phyloP scores from a whole-genome alignment of 116 monocot species.

The Iris pallida region DNA sequence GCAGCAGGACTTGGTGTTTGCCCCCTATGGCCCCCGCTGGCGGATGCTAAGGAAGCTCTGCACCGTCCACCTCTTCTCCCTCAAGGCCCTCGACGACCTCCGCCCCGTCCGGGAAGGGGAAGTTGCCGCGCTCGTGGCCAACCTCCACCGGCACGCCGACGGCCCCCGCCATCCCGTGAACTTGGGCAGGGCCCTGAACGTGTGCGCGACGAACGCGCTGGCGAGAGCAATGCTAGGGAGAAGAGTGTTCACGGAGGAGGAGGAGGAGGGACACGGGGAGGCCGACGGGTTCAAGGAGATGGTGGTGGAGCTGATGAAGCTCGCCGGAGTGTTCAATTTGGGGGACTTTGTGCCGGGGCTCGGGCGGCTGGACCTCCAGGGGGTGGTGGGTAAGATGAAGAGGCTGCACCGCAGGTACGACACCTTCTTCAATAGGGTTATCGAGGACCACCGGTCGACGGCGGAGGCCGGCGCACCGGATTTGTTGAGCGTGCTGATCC shows the following conservation, averaged over 20 bases:
- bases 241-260: conserved; percentile 17
- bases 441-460: conserved; percentile 20
- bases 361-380: conserved; percentile 37
- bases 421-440: conserved; percentile 31
- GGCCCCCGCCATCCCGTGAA: background rate
- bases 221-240: conserved; percentile 21
- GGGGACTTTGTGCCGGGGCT: conserved; percentile 50
- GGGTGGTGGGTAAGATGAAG: conserved; percentile 58
- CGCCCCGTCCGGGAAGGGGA: conserved; percentile 18
- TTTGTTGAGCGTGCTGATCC: conserved; percentile 12
- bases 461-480: background rate
- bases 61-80: conserved; percentile 27
- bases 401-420: conserved; percentile 40
- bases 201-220: conserved; percentile 30
- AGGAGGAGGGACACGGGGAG: background rate
- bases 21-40: conserved; percentile 39
- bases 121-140: conserved; percentile 7
- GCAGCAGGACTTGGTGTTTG: conserved; percentile 31
- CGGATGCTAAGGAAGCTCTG: conserved; percentile 28
- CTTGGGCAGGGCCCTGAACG: conserved; percentile 14
- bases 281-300: conserved; percentile 46
- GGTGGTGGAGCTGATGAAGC: conserved; percentile 51
- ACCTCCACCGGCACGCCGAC: background rate
- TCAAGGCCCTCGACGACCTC: conserved; percentile 25
- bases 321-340: conserved; percentile 50